Evolutionary conservation across 345 rosid species (phyloP).

Genomic region (Euphorbia peplus): DNA sequence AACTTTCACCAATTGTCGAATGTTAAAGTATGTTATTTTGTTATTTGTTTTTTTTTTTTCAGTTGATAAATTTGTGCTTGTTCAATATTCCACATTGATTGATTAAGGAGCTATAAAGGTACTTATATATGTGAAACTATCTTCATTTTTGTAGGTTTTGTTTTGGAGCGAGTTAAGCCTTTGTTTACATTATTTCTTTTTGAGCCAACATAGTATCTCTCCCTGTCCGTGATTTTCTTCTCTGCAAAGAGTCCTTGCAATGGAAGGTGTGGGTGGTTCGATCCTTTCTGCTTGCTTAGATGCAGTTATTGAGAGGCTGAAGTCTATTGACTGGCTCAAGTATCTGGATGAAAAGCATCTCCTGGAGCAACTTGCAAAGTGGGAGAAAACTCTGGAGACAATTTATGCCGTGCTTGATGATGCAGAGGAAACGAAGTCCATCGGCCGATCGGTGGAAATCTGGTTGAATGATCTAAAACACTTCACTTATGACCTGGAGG

Average conservation of each 20-base stretch:
- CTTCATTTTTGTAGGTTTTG: no score
- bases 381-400: not conserved
- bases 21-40: no score
- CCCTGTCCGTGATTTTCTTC: no score
- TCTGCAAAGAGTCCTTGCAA: not conserved
- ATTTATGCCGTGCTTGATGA: constrained; percentile 15
- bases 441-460: not conserved
- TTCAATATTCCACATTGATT: no score
- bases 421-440: constrained; percentile 16
- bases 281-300: not conserved
- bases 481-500: constrained; percentile 25
- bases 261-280: not conserved
- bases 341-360: not conserved
- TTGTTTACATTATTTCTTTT: no score
- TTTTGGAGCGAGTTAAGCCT: no score
- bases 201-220: no score
- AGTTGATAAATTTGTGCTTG: no score
- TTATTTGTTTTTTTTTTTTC: no score
- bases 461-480: constrained; percentile 26
- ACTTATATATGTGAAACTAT: no score
- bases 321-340: constrained; percentile 2
- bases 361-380: constrained; percentile 2
- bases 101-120: no score
- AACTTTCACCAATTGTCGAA: no score
- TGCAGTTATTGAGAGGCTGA: not conserved